phyloP scores from a whole-genome alignment of 129 eudicot species.

The Kitagawia praeruptora region DNA sequence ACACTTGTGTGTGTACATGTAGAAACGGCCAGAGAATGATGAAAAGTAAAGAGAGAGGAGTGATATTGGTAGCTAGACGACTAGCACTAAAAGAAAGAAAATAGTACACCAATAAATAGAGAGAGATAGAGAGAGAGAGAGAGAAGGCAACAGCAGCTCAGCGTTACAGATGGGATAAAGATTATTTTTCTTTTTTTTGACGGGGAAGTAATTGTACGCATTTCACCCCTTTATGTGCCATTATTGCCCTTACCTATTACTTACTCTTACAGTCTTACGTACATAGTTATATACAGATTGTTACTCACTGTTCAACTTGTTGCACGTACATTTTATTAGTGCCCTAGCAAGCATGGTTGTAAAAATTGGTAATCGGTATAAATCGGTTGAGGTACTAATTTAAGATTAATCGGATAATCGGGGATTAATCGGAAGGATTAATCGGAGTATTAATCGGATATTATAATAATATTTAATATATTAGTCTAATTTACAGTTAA shows the following conservation, averaged over 20 bases:
- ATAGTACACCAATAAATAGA: slow-evolving; percentile 1
- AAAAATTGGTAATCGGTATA: no score
- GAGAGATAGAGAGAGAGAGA: slow-evolving; percentile 14
- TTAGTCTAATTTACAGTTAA: no score
- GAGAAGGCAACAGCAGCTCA: slow-evolving; percentile 31
- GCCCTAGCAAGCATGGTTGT: no score
- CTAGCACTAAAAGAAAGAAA: neutral
- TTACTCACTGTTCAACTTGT: no score
- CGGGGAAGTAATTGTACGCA: neutral
- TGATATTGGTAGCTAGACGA: neutral
- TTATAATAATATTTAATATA: no score
- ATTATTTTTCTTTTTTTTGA: neutral
- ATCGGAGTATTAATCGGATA: no score
- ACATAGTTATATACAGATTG: no score
- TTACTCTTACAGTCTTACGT: no score
- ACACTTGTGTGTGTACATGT: neutral
- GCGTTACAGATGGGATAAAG: slow-evolving; percentile 30
- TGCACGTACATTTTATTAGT: no score
- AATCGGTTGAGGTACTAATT: no score
- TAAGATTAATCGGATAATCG: no score
- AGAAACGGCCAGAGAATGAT: slow-evolving; percentile 4
- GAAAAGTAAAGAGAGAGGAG: slow-evolving; percentile 9
- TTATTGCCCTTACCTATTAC: neutral
- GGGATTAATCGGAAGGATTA: no score
- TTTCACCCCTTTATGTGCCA: neutral